Evolutionary conservation across 2,329 filamentous ascomycete species (phyloP), one percentile per base, ranked within the genome.

Genomic region (Plectosphaerella sp.): DNA sequence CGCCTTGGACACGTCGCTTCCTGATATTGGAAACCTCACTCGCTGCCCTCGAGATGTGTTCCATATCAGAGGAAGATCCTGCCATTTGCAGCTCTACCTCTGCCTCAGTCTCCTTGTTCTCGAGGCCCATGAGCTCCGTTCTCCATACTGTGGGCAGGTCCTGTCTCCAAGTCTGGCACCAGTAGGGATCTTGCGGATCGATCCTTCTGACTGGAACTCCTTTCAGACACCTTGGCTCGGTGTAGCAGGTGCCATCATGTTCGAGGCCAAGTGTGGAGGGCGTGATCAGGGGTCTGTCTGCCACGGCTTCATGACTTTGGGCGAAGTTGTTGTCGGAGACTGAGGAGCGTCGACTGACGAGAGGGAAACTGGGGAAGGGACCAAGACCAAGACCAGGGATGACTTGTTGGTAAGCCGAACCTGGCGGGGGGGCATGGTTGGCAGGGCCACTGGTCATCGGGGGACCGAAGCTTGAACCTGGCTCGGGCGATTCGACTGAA

Each of bases 181-280:
- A 84, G 61, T 83, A 83, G 0, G 77, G 74, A 41, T 83, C 74
- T 8, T 59, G 63, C 15, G 71, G 65, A 41, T 72, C 64, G 47
- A 83, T 80, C 60, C 78, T 79, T 37, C 67, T 72, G 3, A 82
- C 57, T 1, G 80, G 80, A 1, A 82, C 78, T 2, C 78, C 79
- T 28, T 69, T 68, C 58, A 80, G 76, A 57, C 79, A 74, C 20
- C 74, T 69, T 0, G 80, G 80, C 45, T 75, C 74, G 0, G 73
- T 75, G 46, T 78, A 79, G 5, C 76, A 63, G 8, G 58, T 64
- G 46, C 79, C 78, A 50, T 83, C 69, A 51, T 84, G 68, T 25
- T 64, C 70, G 5, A 83, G 66, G 8, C 28, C 28, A 33, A 33
- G 28, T 9, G 8, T 33, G 28, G 11, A 5, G 28, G 11, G 2